Evolutionary conservation across 2,329 filamentous ascomycete species (phyloP), one percentile per base, ranked within the genome.

Genomic region (Aspergillus cejpii): DNA sequence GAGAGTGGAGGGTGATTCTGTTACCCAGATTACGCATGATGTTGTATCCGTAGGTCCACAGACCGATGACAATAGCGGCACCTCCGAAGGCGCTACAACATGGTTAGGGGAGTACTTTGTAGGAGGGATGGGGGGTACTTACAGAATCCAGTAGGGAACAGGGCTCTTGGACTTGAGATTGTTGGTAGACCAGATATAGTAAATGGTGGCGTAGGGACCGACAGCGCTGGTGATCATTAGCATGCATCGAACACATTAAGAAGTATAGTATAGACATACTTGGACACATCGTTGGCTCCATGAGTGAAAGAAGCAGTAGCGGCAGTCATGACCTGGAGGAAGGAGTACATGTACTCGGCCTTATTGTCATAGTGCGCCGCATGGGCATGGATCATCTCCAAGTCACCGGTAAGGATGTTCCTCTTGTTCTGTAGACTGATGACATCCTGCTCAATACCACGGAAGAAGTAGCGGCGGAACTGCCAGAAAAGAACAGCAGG

Each of bases 41-140:
- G 26, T 54, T 50, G 47, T 54, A 54, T 10, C 51, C 51, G 41
- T 54, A 54, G 6, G 51, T 54, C 51, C 51, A 54, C 11, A 54
- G 43, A 15, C 51, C 51, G 23, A 54, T 52, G 5, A 48, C 36
- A 11, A 54, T 47, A 10, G 42, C 44, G 6, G 20, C 39, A 28
- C 51, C 51, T 21, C 51, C 51, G 27, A 54, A 54, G 1, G 43
- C 51, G 24, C 51, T 54, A 17, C 12, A n/a, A 17, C 10, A 12
- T 26, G 23, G 36, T 26, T 31, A 14, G 11, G 5, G 4, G 5
- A 12, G 3, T n/a, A 17, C 7, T 12, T 24, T 5, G 7, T 2
- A 5, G 5, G 4, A 20, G 1, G 1, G 15, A 29, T 1, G 2
- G 7, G 15, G 24, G 11, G 3, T 5, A 41, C 51, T 28, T 45